Evolutionary conservation across 179 eudicot genomes (phyloP).

Genomic region (Carnegiea gigantea): DNA sequence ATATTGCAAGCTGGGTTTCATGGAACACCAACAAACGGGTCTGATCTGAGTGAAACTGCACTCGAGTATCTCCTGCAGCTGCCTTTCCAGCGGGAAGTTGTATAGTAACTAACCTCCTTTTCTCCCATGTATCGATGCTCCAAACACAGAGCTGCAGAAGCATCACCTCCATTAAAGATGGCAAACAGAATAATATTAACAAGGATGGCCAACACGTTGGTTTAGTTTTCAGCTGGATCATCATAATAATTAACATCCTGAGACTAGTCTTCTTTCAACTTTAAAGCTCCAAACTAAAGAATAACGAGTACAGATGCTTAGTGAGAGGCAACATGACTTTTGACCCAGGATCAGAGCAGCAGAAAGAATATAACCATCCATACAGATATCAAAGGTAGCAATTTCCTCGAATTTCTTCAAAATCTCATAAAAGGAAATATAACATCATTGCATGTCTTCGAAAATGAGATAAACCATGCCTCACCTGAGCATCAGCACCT

Average conservation of each 20-base stretch:
- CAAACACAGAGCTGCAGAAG: conserved; percentile 68
- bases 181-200: neutral
- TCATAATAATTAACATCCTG: neutral
- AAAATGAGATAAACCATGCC: conserved; percentile 14
- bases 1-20: conserved; percentile 86
- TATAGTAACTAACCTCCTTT: conserved; percentile 55
- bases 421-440: neutral
- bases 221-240: neutral
- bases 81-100: conserved; percentile 86
- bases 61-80: conserved; percentile 75
- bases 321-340: too few species aligned
- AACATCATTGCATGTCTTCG: neutral
- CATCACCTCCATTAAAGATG: conserved; percentile 7
- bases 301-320: neutral
- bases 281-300: neutral
- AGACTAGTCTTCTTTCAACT: neutral
- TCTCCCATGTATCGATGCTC: conserved; percentile 95
- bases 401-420: neutral
- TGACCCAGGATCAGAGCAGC: neutral
- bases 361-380: neutral
- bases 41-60: conserved; percentile 87
- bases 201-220: neutral
- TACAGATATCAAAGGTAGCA: neutral
- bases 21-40: conserved; percentile 79
- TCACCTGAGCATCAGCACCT: conserved; percentile 95